Percentiles rank a stretch among this genome's conserved stretches.
Conservation (phyloP, 345 rosid species). For the Populus alba region DNA sequence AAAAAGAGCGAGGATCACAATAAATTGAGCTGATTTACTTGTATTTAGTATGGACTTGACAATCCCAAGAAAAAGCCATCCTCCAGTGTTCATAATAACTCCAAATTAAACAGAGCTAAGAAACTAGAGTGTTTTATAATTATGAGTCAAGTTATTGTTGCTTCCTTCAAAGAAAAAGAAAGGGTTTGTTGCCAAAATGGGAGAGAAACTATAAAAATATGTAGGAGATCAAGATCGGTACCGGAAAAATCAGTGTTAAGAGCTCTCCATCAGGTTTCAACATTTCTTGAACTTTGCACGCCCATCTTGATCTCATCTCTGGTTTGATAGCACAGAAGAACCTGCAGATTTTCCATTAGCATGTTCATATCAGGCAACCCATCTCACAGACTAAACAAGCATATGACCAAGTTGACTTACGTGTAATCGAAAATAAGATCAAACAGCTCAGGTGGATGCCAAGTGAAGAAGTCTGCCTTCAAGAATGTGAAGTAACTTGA, state of each 20-base stretch:
- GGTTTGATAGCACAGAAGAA: constrained; percentile 87
- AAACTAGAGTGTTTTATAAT: too few relatives aligned
- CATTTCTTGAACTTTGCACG: constrained; percentile 42
- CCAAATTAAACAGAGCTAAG: too few relatives aligned
- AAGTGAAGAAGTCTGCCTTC: constrained; percentile 69
- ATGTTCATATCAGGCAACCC: not conserved
- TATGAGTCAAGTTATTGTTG: too few relatives aligned
- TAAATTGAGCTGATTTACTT: not conserved
- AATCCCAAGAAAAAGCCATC: not conserved
- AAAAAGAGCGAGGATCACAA: too few relatives aligned
- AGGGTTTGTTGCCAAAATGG: too few relatives aligned
- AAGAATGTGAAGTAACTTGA: constrained; percentile 50
- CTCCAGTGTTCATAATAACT: not conserved
- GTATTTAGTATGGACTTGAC: not conserved
- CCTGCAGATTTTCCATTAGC: constrained; percentile 32
- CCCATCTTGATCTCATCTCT: constrained; percentile 65
- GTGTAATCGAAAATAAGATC: constrained; percentile 82
- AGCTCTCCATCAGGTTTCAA: constrained; percentile 84
- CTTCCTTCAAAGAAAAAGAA: not conserved
- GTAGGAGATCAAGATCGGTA: constrained; percentile 22
- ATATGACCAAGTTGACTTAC: constrained; percentile 38
- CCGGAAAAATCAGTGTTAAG: constrained; percentile 79
- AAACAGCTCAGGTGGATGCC: constrained; percentile 62
- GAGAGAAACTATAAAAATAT: not conserved
- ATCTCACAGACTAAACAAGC: not conserved